Evolutionary conservation across 2,329 filamentous ascomycete species (phyloP).

Genomic region (Stagonosporopsis chrysanthemi): DNA sequence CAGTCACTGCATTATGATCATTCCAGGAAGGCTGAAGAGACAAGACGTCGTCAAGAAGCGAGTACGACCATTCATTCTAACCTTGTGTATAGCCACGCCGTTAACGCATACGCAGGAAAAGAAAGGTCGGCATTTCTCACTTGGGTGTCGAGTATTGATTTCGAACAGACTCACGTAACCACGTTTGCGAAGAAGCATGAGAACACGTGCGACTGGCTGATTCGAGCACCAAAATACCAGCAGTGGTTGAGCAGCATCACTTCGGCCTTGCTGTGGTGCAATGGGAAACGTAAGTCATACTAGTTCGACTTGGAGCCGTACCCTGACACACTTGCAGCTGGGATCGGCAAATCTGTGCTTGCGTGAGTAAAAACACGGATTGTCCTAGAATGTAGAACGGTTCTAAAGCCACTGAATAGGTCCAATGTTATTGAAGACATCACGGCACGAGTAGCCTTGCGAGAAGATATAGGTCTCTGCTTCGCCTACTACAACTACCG

Average conservation of each 20-base stretch:
- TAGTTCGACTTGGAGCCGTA: neutral
- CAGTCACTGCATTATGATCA: slow-evolving; percentile 22
- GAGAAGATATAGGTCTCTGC: slow-evolving; percentile 21
- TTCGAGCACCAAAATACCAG: slow-evolving; percentile 19
- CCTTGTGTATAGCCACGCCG: neutral
- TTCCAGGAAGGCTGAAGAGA: slow-evolving; percentile 6
- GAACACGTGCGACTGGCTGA: slow-evolving; percentile 29
- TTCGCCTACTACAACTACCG: slow-evolving; percentile 36
- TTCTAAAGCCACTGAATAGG: slow-evolving; percentile 10
- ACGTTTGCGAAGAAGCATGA: slow-evolving; percentile 29
- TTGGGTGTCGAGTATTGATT: slow-evolving; percentile 30
- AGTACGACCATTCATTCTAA: neutral
- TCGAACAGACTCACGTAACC: slow-evolving; percentile 28
- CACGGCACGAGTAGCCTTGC: slow-evolving; percentile 17
- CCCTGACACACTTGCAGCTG: slow-evolving; percentile 25
- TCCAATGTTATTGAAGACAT: slow-evolving; percentile 33
- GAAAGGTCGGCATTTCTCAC: slow-evolving; percentile 27
- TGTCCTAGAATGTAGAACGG: too few species aligned
- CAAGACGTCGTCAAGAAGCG: neutral
- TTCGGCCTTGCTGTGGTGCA: slow-evolving; percentile 31
- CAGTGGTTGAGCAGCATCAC: slow-evolving; percentile 21
- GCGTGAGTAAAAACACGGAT: slow-evolving; percentile 9
- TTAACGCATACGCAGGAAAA: slow-evolving; percentile 7
- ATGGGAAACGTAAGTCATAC: slow-evolving; percentile 28
- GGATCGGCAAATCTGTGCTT: slow-evolving; percentile 34